Conservation (phyloP, 2,329 filamentous ascomycete genomes). For the Monosporascus sp. region DNA sequence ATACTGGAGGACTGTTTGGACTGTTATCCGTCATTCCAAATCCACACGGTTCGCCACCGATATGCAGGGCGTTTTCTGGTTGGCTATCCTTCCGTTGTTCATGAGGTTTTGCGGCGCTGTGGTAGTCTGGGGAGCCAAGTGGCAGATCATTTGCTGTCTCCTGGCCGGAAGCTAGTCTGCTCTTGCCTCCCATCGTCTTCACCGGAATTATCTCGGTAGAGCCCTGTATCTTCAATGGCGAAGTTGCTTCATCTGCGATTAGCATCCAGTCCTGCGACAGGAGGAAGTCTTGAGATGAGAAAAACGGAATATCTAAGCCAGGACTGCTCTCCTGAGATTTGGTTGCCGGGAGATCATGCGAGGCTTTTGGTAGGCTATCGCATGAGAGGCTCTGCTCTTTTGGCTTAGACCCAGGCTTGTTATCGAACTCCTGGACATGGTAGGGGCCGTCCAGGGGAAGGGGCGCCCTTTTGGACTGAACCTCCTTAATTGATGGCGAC, state of each 20-base stretch:
- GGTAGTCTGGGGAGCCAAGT: not conserved
- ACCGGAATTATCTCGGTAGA: not conserved
- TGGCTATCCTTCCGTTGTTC: not conserved
- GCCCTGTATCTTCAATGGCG: conserved; percentile 5
- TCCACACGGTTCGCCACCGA: not conserved
- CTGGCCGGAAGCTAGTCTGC: not conserved
- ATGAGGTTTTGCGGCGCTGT: not conserved
- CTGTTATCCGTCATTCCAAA: not conserved
- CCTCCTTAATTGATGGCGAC: not conserved
- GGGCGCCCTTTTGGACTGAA: not conserved
- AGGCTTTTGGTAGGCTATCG: not conserved
- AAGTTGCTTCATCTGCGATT: conserved; percentile 26
- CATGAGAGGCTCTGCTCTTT: not conserved
- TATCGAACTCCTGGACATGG: not conserved
- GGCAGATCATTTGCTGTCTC: not conserved
- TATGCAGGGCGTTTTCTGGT: not conserved
- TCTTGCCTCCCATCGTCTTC: not conserved
- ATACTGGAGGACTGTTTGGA: not conserved
- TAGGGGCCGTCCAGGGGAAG: too few relatives aligned
- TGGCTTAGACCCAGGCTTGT: not conserved
- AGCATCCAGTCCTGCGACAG: conserved; percentile 43
- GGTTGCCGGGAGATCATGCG: not conserved
- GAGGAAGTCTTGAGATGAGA: conserved; percentile 41
- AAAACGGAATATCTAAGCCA: conserved; percentile 25
- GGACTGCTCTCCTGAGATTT: conserved; percentile 2